These are phyloP conservation scores for Kwoniella dendrophila DNA, from an alignment of 768 basidiomycete species.

Conservation along the genomic window DNA sequence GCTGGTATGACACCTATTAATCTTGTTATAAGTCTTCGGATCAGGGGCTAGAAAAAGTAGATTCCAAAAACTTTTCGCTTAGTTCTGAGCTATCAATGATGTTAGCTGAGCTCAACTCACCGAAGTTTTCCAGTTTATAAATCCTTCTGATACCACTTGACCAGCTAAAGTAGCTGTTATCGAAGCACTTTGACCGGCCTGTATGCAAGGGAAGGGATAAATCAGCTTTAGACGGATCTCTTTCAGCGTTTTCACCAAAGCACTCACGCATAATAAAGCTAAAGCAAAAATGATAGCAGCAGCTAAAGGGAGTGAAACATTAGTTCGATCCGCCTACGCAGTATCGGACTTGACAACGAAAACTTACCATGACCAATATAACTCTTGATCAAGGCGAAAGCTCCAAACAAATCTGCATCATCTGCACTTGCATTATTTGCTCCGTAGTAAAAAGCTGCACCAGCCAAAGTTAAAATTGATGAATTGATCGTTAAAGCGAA, in stretches of 20 bases:
- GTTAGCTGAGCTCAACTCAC: conserved; percentile 33
- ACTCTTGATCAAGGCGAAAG: conserved; percentile 71
- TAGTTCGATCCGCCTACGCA: neutral
- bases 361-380: conserved; percentile 68
- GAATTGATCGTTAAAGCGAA: conserved; percentile 89
- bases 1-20: conserved; percentile 80
- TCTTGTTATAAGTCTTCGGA: conserved; percentile 81
- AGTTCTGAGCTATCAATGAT: neutral
- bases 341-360: neutral
- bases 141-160: conserved; percentile 87
- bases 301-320: conserved; percentile 57
- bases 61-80: neutral
- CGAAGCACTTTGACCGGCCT: conserved; percentile 83
- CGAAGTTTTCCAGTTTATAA: conserved; percentile 80
- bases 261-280: conserved; percentile 67
- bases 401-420: conserved; percentile 80
- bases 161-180: conserved; percentile 88
- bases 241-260: neutral
- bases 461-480: conserved; percentile 73
- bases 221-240: conserved; percentile 7
- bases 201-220: neutral
- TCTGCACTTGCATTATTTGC: conserved; percentile 50
- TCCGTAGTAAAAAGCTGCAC: conserved; percentile 75
- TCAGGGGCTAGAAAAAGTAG: conserved; percentile 42
- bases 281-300: conserved; percentile 86